Base-by-base conservation (phyloP, 169 alveolate species). In the Babesia caballi region DNA sequence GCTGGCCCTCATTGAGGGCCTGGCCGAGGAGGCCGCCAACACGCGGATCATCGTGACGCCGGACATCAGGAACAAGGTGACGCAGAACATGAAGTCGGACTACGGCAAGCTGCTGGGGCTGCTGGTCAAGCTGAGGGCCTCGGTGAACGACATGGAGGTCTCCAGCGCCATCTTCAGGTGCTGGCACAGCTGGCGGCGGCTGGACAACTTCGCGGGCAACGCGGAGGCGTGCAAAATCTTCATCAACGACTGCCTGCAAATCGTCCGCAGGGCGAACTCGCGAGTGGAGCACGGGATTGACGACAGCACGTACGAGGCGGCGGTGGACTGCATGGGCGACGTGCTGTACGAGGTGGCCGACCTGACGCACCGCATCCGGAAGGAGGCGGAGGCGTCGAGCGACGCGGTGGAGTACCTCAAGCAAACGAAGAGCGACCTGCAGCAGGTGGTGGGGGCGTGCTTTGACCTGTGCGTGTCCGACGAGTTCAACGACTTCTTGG, bases 151-250 rank as follows among this genome's bases (percentile, higher is more conserved):
- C 23, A 23, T 69, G 21, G 49, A 52, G 36, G 56, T 17, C 14
- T 15, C 82, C 57, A 56, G 63, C 30, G 66, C 52, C 42, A 63
- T 72, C 50, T 57, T 72, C 59, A 59, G 56, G 51, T 46, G 52
- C 21, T 72, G 83, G 83, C 75, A 72, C 53, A 72, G 56, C 58
- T 72, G 83, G 83, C 38, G 74, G 59, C 19, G 25, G 36, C 67
- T 61, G 5, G 82, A 69, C 47, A 69, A 52, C 30, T 53, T 69
- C 65, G 60, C 60, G 2, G 46, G 50, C 1, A 72, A 58, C 36
- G 51, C 63, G 28, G 71, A 56, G n/a, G 59, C 67, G 3, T 49
- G 68, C 60, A 41, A 30, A 30, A 5, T 56, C 9, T 72, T 72
- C 68, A 46, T 56, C 23, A 36, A 59, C 33, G 83, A 72, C 51